phyloP scores from a whole-genome alignment of 2,329 filamentous ascomycete species.

The Pseudomassariella vexata region DNA sequence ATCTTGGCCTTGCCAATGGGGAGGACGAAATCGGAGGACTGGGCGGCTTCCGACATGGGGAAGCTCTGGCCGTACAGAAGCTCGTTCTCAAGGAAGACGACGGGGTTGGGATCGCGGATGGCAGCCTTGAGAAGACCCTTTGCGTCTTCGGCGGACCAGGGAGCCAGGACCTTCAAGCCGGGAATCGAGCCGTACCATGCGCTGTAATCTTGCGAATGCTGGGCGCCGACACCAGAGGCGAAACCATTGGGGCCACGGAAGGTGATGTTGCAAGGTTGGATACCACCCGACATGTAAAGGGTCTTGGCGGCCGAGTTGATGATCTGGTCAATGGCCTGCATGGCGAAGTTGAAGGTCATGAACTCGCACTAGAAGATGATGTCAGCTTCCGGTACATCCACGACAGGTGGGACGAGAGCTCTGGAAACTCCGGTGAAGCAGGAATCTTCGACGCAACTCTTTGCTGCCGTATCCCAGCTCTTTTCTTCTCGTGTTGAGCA shows the following conservation, averaged over 20 bases:
- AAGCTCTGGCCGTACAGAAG: slow-evolving; percentile 88
- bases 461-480: no score
- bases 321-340: slow-evolving; percentile 99
- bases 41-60: slow-evolving; percentile 94
- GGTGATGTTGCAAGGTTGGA: slow-evolving; percentile 99
- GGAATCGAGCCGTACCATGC: slow-evolving; percentile 99
- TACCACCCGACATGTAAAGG: slow-evolving; percentile 99
- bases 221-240: slow-evolving; percentile 87
- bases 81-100: slow-evolving; percentile 87
- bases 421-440: no score
- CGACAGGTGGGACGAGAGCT: no score
- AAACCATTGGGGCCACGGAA: slow-evolving; percentile 99
- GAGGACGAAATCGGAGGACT: slow-evolving; percentile 93
- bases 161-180: slow-evolving; percentile 91
- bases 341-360: slow-evolving; percentile 99
- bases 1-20: slow-evolving; percentile 99
- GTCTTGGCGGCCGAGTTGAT: slow-evolving; percentile 99
- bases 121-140: slow-evolving; percentile 97
- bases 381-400: no score
- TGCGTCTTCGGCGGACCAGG: slow-evolving; percentile 95
- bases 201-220: slow-evolving; percentile 98
- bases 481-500: no score
- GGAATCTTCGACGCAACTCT: no score
- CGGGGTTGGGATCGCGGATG: slow-evolving; percentile 96
- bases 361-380: no score